Percentiles rank a stretch among this genome's conserved stretches.
Conservation (phyloP, 106 monocot species). For the Triglochin maritima region DNA sequence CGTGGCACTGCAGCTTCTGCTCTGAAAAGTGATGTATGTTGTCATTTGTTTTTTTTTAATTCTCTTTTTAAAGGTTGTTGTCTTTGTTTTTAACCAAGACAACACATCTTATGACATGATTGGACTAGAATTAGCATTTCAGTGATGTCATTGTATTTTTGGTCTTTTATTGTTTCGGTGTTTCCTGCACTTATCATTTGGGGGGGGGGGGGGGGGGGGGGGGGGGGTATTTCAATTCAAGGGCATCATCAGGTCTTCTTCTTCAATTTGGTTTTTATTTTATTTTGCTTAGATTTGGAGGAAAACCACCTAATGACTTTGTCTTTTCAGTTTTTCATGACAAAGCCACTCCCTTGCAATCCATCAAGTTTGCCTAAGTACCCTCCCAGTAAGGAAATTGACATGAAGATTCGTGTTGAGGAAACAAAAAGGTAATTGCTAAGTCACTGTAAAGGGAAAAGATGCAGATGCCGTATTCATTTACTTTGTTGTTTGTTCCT, state of each 20-base stretch:
- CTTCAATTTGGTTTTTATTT: not conserved
- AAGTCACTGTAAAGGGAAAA: not conserved
- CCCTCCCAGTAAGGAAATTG: slow-evolving; percentile 69
- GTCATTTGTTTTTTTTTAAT: slow-evolving; percentile 1
- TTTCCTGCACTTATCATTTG: too few species aligned
- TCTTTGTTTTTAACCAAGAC: not conserved
- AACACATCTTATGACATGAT: too few species aligned
- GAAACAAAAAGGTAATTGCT: slow-evolving; percentile 50
- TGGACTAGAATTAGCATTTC: not conserved
- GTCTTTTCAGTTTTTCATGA: slow-evolving; percentile 45
- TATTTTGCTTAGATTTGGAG: not conserved
- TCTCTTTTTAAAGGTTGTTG: not conserved
- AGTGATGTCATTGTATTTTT: too few species aligned
- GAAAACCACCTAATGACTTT: not conserved
- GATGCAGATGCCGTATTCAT: not conserved
- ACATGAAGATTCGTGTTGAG: slow-evolving; percentile 59
- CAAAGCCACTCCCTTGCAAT: slow-evolving; percentile 53
- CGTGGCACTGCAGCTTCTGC: slow-evolving; percentile 20
- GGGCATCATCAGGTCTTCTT: not conserved
- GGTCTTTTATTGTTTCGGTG: too few species aligned
- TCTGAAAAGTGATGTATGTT: slow-evolving; percentile 17
- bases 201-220: not conserved
- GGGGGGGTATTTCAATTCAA: too few species aligned
- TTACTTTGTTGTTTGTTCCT: too few species aligned
- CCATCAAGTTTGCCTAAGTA: slow-evolving; percentile 72